Evolutionary conservation across 257 asterid genomes (phyloP), one percentile per base, ranked within the genome.

Genomic region (Verbena officinalis): DNA sequence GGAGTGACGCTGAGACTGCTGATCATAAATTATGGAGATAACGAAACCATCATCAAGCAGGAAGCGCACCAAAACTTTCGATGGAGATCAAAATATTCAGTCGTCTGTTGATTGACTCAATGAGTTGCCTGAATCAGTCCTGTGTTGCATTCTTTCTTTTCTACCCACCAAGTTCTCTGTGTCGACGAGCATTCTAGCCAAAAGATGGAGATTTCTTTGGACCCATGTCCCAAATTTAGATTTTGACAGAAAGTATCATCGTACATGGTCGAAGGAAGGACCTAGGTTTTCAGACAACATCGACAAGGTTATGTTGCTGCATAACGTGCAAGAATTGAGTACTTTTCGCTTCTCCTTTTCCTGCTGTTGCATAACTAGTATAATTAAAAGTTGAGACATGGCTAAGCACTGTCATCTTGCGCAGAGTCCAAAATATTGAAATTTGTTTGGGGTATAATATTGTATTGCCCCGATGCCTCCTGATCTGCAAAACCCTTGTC

Each of bases 401-500:
- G 45, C 42, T 65, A 15, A 5, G 14, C 19, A 39, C 33, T 27
- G 54, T 54, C 15, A 15, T 40, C 11, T 20, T 19, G 1, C 55
- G 55, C 21, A 12, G 16, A 1, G 55, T 40, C 15, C 43, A 27
- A 40, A 31, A 1, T 38, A 48, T 53, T 9, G 39, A 24, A 10
- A 36, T 24, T 4, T 42, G 34, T 11, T n/a, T 65, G 2, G 4
- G 13, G 3, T n/a, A 10, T 13, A 44, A 19, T 10, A 9, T 54
- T 40, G 13, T 2, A 7, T 27, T 53, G 71, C 71, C 62, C 40
- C 55, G 38, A 39, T n/a, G 39, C 65, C 51, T 59, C 13, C 53
- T 65, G 63, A 65, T 31, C 33, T 53, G 55, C 55, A 42, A 40
- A 24, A 65, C 71, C 52, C 55, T 65, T 0, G 63, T 54, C 3